Evolutionary conservation across 345 rosid genomes (phyloP).

Genomic region (Brassica napus): DNA sequence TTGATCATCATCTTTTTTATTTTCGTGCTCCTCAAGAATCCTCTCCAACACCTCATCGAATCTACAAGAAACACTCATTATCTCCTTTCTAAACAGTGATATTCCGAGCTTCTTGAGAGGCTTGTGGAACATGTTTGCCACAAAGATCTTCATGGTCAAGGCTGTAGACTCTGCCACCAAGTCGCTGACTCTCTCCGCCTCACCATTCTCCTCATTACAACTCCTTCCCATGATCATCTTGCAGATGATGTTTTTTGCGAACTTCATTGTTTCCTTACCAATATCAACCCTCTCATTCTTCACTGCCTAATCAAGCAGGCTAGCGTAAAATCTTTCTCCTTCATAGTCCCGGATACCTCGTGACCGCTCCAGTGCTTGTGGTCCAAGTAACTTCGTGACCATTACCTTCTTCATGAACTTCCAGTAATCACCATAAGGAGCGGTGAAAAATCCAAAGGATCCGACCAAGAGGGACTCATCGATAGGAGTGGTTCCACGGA

Average conservation of each 20-base stretch:
- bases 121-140: conserved; percentile 7
- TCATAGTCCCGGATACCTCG: neutral
- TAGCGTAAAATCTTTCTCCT: neutral
- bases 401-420: conserved; percentile 1
- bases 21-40: conserved; percentile 56
- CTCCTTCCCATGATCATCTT: conserved; percentile 4
- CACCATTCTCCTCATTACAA: neutral
- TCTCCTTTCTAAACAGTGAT: conserved; percentile 48
- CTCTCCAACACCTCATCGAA: conserved; percentile 56
- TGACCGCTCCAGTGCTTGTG: neutral
- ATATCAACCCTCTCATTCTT: conserved; percentile 1
- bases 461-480: neutral
- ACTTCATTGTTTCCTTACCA: conserved; percentile 1
- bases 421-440: neutral
- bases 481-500: neutral
- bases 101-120: neutral
- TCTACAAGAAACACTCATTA: conserved; percentile 44
- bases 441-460: neutral
- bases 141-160: neutral
- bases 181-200: neutral
- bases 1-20: neutral
- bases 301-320: neutral
- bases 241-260: neutral
- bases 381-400: neutral
- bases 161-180: neutral